These are phyloP conservation scores for Candida ulmi DNA, from an alignment of 805 yeast species.

Conservation along the genomic window DNA sequence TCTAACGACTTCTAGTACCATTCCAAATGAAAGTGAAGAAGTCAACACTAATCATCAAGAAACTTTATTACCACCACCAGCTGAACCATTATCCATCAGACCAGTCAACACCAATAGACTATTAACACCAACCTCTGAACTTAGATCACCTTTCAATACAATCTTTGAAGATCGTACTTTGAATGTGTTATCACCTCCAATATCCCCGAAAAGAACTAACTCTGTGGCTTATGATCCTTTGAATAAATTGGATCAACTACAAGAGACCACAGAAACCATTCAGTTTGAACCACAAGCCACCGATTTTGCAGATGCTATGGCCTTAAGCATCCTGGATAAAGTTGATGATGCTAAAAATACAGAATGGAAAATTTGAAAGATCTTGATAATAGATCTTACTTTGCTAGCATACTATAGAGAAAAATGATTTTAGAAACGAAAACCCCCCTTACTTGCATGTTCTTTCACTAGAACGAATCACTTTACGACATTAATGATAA, in stretches of 20 bases:
- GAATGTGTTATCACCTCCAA: slow-evolving; percentile 10
- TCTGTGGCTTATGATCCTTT: slow-evolving; percentile 12
- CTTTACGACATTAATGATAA: too few relatives aligned
- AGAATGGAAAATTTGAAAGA: slow-evolving; percentile 20
- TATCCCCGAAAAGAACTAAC: slow-evolving; percentile 7
- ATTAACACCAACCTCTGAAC: not conserved
- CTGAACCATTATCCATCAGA: not conserved
- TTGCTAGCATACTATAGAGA: not conserved
- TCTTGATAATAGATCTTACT: not conserved
- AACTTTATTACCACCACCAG: not conserved
- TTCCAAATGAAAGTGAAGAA: too few relatives aligned
- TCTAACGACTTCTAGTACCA: slow-evolving; percentile 3
- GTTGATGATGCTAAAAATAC: slow-evolving; percentile 14
- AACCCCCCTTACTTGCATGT: too few relatives aligned
- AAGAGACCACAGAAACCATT: not conserved
- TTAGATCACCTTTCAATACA: not conserved
- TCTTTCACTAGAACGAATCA: too few relatives aligned
- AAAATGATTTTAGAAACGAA: too few relatives aligned
- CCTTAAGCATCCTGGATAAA: slow-evolving; percentile 21
- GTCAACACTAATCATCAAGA: not conserved
- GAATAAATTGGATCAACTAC: not conserved
- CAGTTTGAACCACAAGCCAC: slow-evolving; percentile 4
- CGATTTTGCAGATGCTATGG: slow-evolving; percentile 24
- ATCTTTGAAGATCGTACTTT: not conserved
- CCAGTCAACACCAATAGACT: not conserved